These are phyloP conservation scores for Boletales sp. DNA, from an alignment of 768 basidiomycete genomes.

Conservation along the genomic window DNA sequence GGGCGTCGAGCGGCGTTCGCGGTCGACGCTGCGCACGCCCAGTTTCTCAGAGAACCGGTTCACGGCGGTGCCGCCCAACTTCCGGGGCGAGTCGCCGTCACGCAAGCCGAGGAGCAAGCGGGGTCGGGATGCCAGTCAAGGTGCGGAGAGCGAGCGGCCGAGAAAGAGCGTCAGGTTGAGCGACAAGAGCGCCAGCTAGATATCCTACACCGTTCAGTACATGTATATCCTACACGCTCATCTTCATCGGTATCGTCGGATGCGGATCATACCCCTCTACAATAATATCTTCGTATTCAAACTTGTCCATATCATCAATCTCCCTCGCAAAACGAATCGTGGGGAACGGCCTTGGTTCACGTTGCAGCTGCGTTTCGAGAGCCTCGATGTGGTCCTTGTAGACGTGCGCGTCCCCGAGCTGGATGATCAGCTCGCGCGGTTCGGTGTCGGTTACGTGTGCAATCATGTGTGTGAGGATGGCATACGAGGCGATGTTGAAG, in stretches of 20 bases:
- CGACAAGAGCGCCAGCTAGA: not conserved
- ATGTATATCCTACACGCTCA: constrained; percentile 60
- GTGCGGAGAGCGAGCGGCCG: constrained; percentile 12
- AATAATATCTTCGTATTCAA: constrained; percentile 73
- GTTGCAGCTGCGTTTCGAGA: constrained; percentile 73
- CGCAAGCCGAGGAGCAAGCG: constrained; percentile 28
- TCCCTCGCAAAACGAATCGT: constrained; percentile 70
- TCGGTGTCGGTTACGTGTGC: constrained; percentile 87
- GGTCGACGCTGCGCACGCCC: constrained; percentile 25
- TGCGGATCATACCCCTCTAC: constrained; percentile 86
- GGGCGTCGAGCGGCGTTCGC: not conserved
- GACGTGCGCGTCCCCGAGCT: constrained; percentile 97
- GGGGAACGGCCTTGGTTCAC: constrained; percentile 81
- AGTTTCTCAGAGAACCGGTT: constrained; percentile 42
- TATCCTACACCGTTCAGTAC: too few relatives aligned
- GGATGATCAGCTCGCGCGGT: constrained; percentile 87
- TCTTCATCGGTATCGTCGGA: constrained; percentile 88
- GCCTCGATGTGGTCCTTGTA: constrained; percentile 90
- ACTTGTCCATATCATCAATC: constrained; percentile 73
- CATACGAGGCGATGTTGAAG: constrained; percentile 99
- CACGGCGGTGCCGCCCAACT: constrained; percentile 41
- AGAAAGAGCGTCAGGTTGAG: constrained; percentile 20
- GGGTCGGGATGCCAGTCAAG: constrained; percentile 14
- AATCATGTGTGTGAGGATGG: constrained; percentile 95
- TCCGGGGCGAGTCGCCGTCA: constrained; percentile 27